Base-by-base conservation (phyloP, 306 rosid species). In the Trifolium subterraneum region DNA sequence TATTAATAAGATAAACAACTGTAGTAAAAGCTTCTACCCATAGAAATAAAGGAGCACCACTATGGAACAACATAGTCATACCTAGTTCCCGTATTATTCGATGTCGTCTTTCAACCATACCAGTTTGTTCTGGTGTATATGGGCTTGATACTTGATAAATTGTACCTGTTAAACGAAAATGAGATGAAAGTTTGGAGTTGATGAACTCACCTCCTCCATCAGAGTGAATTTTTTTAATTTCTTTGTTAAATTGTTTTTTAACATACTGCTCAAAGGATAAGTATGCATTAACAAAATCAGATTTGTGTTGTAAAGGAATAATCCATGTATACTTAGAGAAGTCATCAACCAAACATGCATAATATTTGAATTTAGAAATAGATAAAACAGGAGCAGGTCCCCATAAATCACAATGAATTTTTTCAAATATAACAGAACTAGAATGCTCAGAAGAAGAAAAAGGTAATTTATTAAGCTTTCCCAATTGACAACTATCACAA, bases 41-140 rank as follows among this genome's bases (percentile, higher is more conserved):
- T 47, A 47, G 19, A 15, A 47, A 60, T 60, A 60, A 31, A 6
- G 66, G 66, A 3, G 7, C 22, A 15, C 66, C 42, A 31, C 66
- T 60, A 60, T 60, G 66, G 0, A 60, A 60, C 39, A 60, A 29
- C 42, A 60, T 60, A 7, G 66, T 64, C 51, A 64, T 65, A 65
- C 54, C 52, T 65, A 41, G 54, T 50, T 58, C 29, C 0, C 44
- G 19, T 22, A 72, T 72, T 54, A 38, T 56, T 55, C 52, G 35
- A 33, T 70, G 75, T 12, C 38, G 14, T 5, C 52, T 35, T 70
- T 71, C 39, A 1, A 71, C 76, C 52, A 38, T 19, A 33, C 39
- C 9, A 36, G 9, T 38, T 64, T 38, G 51, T n/a, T 48, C 19
- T 47, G 8, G 52, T 1, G 52, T 47, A 47, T 47, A 47, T 47